Base-by-base conservation (phyloP, 495 filamentous ascomycete species). In the Aspergillus nidulans region DNA sequence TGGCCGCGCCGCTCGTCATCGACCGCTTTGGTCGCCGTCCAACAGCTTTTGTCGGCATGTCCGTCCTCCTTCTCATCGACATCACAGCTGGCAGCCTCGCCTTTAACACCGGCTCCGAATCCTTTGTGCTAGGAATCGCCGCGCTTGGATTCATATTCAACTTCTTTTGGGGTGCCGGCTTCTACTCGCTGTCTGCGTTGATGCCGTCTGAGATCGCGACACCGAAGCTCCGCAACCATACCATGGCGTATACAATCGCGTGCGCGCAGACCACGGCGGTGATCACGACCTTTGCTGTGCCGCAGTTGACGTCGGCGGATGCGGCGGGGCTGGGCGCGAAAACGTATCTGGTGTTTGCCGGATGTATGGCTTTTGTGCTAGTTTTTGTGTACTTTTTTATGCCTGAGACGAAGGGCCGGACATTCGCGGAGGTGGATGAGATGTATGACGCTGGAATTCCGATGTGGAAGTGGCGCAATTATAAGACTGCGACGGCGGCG, bases 361-460 rank as follows among this genome's bases (percentile, higher is more conserved):
- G 69, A 1, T 72, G 68, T 25, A 72, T 72, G 71, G 63, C 57
- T 21, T 61, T 41, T 12, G 72, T 79, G 42, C 66, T 77, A 23
- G 57, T 78, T 1, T 82, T 76, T 63, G 71, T 75, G 4, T 82
- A 71, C 50, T 65, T 82, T 25, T 76, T 66, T 28, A 63, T 83
- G 52, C 78, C 79, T 0, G 80, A 83, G 62, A 83, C 80, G 0
- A 63, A 69, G 6, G 74, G 77, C 48, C 65, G 80, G 30, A 80
- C 77, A 1, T 69, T 80, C 28, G 77, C 74, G 10, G 77, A 81
- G 58, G 75, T 81, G 5, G 69, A 80, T 59, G 77, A 80, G 67
- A 80, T 80, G 70, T 81, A 80, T 50, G 75, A 74, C 59, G 71
- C 71, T 4, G 69, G 67, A 30, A 59, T 81, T 19, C 76, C 79